Evolutionary conservation across 2,329 filamentous ascomycete genomes (phyloP), one percentile per base, ranked within the genome.

Genomic region (Coniochaeta hoffmannii): DNA sequence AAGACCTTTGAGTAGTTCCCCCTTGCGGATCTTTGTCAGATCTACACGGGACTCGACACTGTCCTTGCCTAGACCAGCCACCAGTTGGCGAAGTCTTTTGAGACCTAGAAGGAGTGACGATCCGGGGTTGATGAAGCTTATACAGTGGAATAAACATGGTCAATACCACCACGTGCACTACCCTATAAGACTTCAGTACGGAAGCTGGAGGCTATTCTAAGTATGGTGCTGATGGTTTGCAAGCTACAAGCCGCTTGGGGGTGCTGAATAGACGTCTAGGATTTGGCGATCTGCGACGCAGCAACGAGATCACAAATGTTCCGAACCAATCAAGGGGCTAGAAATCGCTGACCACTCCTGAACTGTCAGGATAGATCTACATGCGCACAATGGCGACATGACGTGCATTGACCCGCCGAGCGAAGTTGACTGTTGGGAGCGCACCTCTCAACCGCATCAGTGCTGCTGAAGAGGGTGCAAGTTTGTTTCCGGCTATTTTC

Each of bases 401-500:
- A 46, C 36, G 7, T 28, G 41, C 41, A 12, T 50, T 50, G 30
- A 34, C 28, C 26, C 49, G 49, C 49, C 49, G 14, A 50, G 49
- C 14, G 11, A 50, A 34, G 44, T 41, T 19, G 12, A 22, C 44
- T 19, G 24, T 34, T 19, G 28, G 28, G 22, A 50, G 14, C 5
- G 22, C 19, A 15, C 11, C 15, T 19, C 15, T 8, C 4, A 15
- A 46, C 10, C 26, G 49, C 30, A 14, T 31, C 49, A 11, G 28
- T 50, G 15, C 26, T 31, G 28, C 15, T 34, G 41, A 50, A 26
- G 49, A 50, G 49, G 49, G 49, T 34, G 11, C 26, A 50, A 7
- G 9, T 4, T 34, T 34, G 28, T 50, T 57, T 60, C 60, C 60
- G 60, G 57, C 58, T 62, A 59, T 62, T 60, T 59, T 55, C 55